phyloP scores from a whole-genome alignment of 495 filamentous ascomycete genomes.

The Talaromyces proteolyticus region DNA sequence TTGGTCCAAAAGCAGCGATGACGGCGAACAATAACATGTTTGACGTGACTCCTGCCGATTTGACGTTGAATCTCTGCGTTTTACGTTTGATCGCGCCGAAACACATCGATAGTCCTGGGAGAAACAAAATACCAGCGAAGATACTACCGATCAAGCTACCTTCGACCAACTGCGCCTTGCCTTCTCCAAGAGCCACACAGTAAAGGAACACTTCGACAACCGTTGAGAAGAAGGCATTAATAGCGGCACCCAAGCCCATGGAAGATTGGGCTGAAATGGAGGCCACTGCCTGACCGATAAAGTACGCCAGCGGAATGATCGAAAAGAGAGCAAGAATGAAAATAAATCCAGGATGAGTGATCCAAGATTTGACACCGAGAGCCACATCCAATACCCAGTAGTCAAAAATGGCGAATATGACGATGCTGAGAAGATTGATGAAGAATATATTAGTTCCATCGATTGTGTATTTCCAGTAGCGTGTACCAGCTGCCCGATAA shows the following conservation, averaged over 20 bases:
- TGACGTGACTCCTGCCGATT: slow-evolving; percentile 92
- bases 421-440: slow-evolving; percentile 89
- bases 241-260: slow-evolving; percentile 98
- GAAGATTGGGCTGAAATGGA: slow-evolving; percentile 97
- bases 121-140: slow-evolving; percentile 91
- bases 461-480: slow-evolving; percentile 99
- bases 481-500: slow-evolving; percentile 86
- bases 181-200: slow-evolving; percentile 87
- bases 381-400: slow-evolving; percentile 68
- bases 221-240: slow-evolving; percentile 99
- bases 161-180: slow-evolving; percentile 89
- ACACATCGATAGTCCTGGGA: slow-evolving; percentile 98
- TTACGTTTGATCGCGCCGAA: slow-evolving; percentile 97
- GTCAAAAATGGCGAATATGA: slow-evolving; percentile 89
- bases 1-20: slow-evolving; percentile 95
- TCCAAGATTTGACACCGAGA: slow-evolving; percentile 58
- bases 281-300: slow-evolving; percentile 98
- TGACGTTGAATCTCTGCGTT: slow-evolving; percentile 97
- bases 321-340: slow-evolving; percentile 83
- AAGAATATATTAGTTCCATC: slow-evolving; percentile 99
- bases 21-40: slow-evolving; percentile 98
- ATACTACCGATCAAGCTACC: slow-evolving; percentile 97
- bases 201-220: slow-evolving; percentile 98
- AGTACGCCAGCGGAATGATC: slow-evolving; percentile 97
- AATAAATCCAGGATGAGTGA: slow-evolving; percentile 77